phyloP scores from a whole-genome alignment of 495 filamentous ascomycete genomes.

The Penicillium samsonianum region DNA sequence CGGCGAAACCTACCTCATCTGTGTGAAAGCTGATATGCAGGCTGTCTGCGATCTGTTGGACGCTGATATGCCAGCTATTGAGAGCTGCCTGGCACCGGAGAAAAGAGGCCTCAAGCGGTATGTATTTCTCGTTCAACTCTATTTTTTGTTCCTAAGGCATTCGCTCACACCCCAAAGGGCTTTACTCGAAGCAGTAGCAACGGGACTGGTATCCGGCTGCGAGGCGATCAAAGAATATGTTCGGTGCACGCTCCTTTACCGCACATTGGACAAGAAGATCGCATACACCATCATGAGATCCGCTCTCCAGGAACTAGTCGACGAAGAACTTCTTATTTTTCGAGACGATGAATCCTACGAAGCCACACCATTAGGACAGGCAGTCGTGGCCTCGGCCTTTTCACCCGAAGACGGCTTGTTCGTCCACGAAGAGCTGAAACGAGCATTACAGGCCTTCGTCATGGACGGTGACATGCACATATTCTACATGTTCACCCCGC shows the following conservation, averaged over 20 bases:
- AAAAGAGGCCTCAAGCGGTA: conserved; percentile 69
- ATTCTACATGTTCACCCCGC: conserved; percentile 78
- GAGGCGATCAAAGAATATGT: conserved; percentile 73
- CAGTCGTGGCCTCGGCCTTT: conserved; percentile 71
- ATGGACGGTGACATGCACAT: conserved; percentile 86
- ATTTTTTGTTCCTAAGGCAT: neutral
- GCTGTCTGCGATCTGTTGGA: conserved; percentile 69
- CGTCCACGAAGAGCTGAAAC: conserved; percentile 66
- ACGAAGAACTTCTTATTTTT: conserved; percentile 35
- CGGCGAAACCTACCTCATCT: conserved; percentile 80
- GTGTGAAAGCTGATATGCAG: conserved; percentile 67
- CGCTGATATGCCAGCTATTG: conserved; percentile 69
- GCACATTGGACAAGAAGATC: conserved; percentile 56
- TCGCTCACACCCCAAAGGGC: conserved; percentile 49
- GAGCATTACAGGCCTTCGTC: conserved; percentile 72
- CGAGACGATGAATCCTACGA: conserved; percentile 55
- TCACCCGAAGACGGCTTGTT: conserved; percentile 78
- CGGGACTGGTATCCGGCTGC: conserved; percentile 66
- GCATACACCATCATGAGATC: conserved; percentile 56
- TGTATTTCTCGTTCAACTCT: neutral
- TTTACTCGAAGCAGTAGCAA: conserved; percentile 72
- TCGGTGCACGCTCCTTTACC: conserved; percentile 65
- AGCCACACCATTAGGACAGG: conserved; percentile 67
- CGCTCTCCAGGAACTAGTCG: conserved; percentile 53
- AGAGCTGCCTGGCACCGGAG: conserved; percentile 69